A percentile compares a stretch with the other conserved stretches of the same genome.
Conservation (phyloP, 495 filamentous ascomycete genomes). For the Trichoderma asperelloides region DNA sequence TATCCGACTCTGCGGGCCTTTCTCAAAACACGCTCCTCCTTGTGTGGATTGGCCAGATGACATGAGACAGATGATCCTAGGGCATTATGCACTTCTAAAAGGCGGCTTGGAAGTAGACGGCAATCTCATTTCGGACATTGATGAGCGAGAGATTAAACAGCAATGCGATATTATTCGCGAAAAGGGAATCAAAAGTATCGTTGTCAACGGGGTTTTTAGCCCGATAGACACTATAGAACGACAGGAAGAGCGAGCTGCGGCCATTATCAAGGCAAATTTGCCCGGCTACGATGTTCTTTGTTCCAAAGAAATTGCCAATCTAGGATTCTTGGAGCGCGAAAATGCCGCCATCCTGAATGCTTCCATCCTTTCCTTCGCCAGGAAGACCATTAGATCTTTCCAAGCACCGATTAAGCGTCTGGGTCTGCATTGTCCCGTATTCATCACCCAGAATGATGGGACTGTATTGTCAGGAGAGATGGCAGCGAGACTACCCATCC, state of each 20-base stretch:
- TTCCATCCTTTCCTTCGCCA: conserved; percentile 41
- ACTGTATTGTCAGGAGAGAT: conserved; percentile 39
- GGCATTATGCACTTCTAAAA: conserved; percentile 33
- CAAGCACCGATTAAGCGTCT: conserved; percentile 35
- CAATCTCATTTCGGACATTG: conserved; percentile 34
- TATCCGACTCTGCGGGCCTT: conserved; percentile 44
- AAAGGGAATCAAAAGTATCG: conserved; percentile 40
- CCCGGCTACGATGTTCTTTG: conserved; percentile 40
- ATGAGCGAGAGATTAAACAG: conserved; percentile 33
- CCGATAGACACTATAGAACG: conserved; percentile 42
- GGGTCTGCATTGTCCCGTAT: conserved; percentile 40
- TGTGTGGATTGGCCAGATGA: conserved; percentile 40
- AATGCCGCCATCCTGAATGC: conserved; percentile 50
- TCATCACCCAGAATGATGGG: conserved; percentile 50
- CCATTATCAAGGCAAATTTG: conserved; percentile 34
- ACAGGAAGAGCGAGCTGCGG: conserved; percentile 40
- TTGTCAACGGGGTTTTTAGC: conserved; percentile 49
- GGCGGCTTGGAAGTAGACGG: conserved; percentile 46
- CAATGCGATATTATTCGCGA: conserved; percentile 33
- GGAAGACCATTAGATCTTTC: conserved; percentile 40
- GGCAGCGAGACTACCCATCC: conserved; percentile 43
- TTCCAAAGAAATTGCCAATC: conserved; percentile 38
- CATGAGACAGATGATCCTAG: conserved; percentile 37
- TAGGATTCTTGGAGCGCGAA: conserved; percentile 48
- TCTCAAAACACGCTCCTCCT: conserved; percentile 46